Evolutionary conservation across 2,329 filamentous ascomycete genomes (phyloP).

Genomic region (Lasiodiplodia gonubiensis): DNA sequence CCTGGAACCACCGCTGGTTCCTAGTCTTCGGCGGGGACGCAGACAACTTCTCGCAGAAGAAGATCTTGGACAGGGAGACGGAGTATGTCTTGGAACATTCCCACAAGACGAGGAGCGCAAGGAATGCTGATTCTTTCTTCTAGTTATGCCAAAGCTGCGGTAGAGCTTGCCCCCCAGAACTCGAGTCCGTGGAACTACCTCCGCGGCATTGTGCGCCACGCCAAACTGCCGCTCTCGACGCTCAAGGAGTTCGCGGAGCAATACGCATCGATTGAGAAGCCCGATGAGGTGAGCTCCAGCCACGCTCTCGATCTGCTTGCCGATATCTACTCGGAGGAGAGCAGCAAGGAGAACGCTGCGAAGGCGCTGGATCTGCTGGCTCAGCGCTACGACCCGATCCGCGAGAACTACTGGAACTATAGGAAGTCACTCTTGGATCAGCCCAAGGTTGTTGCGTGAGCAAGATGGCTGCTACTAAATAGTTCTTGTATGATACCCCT

Average conservation of each 20-base stretch:
- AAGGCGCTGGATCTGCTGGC: constrained; percentile 75
- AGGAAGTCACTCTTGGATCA: constrained; percentile 57
- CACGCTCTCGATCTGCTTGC: constrained; percentile 74
- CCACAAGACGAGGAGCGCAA: too few relatives aligned
- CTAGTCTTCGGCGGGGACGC: constrained; percentile 72
- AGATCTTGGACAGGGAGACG: constrained; percentile 75
- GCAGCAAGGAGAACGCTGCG: constrained; percentile 66
- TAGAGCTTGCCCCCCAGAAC: constrained; percentile 85
- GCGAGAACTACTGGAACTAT: constrained; percentile 92
- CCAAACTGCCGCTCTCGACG: constrained; percentile 56
- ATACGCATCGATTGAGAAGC: constrained; percentile 58
- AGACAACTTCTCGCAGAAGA: constrained; percentile 50
- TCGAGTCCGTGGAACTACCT: constrained; percentile 95
- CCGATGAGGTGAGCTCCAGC: constrained; percentile 62
- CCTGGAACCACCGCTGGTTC: constrained; percentile 97
- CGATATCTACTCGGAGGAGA: constrained; percentile 65
- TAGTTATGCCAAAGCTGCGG: constrained; percentile 68
- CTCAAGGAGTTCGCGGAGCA: constrained; percentile 60
- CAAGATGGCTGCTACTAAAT: background rate
- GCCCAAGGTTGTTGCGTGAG: constrained; percentile 20
- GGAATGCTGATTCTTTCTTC: constrained; percentile 30
- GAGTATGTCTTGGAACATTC: constrained; percentile 36
- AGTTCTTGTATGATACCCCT: constrained; percentile 26
- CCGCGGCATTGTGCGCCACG: constrained; percentile 73
- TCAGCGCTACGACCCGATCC: constrained; percentile 87